A percentile compares a stretch with the other conserved stretches of the same genome.
phyloP scores from a whole-genome alignment of 2,329 filamentous ascomycete genomes.

The Penicillium sp. region DNA sequence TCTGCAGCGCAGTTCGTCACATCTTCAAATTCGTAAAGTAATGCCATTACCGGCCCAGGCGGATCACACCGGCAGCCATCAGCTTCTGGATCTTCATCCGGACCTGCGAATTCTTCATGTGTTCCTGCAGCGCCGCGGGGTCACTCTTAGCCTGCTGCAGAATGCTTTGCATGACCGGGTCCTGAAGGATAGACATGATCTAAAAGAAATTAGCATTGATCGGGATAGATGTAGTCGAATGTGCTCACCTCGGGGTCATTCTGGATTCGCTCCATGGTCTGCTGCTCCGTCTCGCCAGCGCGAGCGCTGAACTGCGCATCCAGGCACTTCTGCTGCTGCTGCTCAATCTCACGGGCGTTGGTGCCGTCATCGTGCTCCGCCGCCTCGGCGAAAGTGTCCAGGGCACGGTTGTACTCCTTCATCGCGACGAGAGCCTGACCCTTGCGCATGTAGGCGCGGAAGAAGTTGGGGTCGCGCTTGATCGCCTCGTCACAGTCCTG shows the following conservation, averaged over 20 bases:
- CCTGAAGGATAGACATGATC: conserved; percentile 89
- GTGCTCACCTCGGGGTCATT: conserved; percentile 79
- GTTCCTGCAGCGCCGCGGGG: conserved; percentile 87
- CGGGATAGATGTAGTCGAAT: not conserved
- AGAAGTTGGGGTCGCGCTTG: conserved; percentile 86
- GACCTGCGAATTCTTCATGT: conserved; percentile 90
- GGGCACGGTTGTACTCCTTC: conserved; percentile 94
- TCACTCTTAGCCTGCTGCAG: conserved; percentile 94
- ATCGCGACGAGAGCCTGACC: conserved; percentile 94
- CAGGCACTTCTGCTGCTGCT: conserved; percentile 90
- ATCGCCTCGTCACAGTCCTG: conserved; percentile 90
- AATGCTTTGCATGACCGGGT: conserved; percentile 97
- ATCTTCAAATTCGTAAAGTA: conserved; percentile 19
- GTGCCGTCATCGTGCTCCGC: conserved; percentile 73
- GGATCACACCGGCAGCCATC: conserved; percentile 87
- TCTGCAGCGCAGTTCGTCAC: conserved; percentile 22
- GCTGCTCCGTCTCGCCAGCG: conserved; percentile 92
- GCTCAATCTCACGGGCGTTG: conserved; percentile 87
- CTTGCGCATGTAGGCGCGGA: conserved; percentile 94
- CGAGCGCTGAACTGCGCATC: conserved; percentile 84
- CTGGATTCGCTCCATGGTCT: conserved; percentile 88
- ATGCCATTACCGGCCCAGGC: conserved; percentile 59
- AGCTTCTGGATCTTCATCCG: conserved; percentile 90
- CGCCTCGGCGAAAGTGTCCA: conserved; percentile 85
- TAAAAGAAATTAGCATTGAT: conserved; percentile 34